Base-by-base conservation (phyloP, 139 green algal species). In the Ulvella scutata region DNA sequence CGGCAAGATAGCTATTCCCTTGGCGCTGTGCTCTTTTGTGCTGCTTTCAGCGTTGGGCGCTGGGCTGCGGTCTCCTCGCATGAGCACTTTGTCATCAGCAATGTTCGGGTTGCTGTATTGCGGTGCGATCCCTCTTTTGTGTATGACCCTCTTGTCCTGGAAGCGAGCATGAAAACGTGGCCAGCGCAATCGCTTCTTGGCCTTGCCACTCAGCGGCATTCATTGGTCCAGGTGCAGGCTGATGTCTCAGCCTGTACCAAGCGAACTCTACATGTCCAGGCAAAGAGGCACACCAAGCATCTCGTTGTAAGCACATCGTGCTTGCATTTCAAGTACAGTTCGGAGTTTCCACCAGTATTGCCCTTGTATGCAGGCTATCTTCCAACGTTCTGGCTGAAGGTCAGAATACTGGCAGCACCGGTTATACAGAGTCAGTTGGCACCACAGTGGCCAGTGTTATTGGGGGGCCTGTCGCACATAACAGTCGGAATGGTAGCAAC, bases 41-140 rank as follows among this genome's bases (percentile, higher is more conserved):
- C 77, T 95, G 43, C 82, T 96, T 4, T 87, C 84, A 28, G 79
- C 93, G 61, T 85, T 97, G 59, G 77, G 96, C 3, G 34, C 92
- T 2, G 77, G 76, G 7, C 82, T 78, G 7, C 76, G 82, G 39
- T 91, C 91, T 76, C 88, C 89, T 9, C 87, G 83, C 60, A 95
- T 96, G 59, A 75, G 87, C 20, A 89, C 95, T 83, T 84, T 97
- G 29, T 84, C 92, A 1, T 91, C 86, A 2, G 86, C 87, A 3
- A 74, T 96, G 13, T 96, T 97, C 82, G 92, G 91, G 26, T 77
- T 97, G 26, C 91, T 97, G 35, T 97, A 97, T 82, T 97, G 92
- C 75, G 91, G 90, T 95, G 62, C 36, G 84, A 34, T 4, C 43
- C 37, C 26, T 38, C 62, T 61, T 2, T 34, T 20, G 20, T 28